Evolutionary conservation across 1,284 basidiomycete genomes (phyloP).

Genomic region (Moniliella sp.): DNA sequence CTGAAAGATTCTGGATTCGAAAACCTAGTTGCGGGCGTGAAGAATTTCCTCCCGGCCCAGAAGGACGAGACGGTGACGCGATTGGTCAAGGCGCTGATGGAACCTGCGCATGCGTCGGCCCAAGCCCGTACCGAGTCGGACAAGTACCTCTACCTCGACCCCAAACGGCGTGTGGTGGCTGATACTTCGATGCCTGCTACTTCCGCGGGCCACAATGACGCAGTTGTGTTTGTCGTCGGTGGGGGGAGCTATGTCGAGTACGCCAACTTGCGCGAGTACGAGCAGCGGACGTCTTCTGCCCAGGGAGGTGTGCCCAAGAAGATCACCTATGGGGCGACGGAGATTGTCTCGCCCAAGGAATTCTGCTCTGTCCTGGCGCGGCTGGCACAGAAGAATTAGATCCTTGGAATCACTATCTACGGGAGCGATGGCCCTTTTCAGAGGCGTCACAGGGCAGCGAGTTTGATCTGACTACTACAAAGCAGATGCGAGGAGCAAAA

Average conservation of each 20-base stretch:
- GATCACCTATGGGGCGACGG: slow-evolving; percentile 84
- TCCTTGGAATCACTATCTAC: too few species aligned
- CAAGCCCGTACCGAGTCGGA: slow-evolving; percentile 57
- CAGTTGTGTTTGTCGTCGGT: slow-evolving; percentile 81
- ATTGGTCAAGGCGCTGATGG: slow-evolving; percentile 85
- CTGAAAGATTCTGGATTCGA: slow-evolving; percentile 79
- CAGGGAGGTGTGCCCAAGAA: too few species aligned
- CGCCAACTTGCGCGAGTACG: slow-evolving; percentile 48
- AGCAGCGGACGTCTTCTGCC: too few species aligned
- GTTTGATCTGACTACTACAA: too few species aligned
- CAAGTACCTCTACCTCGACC: slow-evolving; percentile 83
- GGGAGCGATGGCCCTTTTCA: too few species aligned
- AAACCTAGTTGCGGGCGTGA: slow-evolving; percentile 86
- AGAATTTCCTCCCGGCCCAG: slow-evolving; percentile 86
- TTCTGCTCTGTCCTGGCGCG: slow-evolving; percentile 50
- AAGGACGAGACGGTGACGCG: slow-evolving; percentile 82
- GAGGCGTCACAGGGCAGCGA: too few species aligned
- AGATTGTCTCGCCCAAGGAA: slow-evolving; percentile 67
- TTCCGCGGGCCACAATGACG: slow-evolving; percentile 39
- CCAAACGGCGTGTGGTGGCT: slow-evolving; percentile 28
- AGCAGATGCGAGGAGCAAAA: too few species aligned
- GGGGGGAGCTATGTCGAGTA: slow-evolving; percentile 95
- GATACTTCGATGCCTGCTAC: not conserved
- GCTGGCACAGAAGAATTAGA: slow-evolving; percentile 7
- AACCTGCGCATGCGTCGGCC: slow-evolving; percentile 69